A percentile compares a stretch with the other conserved stretches of the same genome.
These are phyloP conservation scores for Mycena latifolia DNA, from an alignment of 768 basidiomycete species.

Conservation along the genomic window DNA sequence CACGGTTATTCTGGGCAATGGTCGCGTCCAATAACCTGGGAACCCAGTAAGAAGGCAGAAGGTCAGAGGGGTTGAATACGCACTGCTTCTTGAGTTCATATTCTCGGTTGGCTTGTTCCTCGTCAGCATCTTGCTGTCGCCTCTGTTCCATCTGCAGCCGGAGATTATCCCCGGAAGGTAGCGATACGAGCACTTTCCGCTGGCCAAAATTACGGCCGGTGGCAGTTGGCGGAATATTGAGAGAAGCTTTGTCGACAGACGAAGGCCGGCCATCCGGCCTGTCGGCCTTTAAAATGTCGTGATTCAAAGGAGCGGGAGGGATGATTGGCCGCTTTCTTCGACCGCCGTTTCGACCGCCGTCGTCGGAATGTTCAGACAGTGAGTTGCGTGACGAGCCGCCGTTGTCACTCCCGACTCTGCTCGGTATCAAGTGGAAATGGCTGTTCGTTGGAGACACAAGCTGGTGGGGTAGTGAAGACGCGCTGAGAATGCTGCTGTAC, in stretches of 20 bases:
- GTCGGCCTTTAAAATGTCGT: slow-evolving; percentile 5
- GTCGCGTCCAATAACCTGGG: slow-evolving; percentile 72
- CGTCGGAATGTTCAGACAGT: slow-evolving; percentile 53
- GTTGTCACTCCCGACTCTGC: slow-evolving; percentile 62
- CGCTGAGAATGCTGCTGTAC: slow-evolving; percentile 55
- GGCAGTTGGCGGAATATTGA: slow-evolving; percentile 28
- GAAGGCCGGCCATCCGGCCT: slow-evolving; percentile 1
- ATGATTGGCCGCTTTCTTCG: slow-evolving; percentile 22
- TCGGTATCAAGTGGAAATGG: slow-evolving; percentile 44
- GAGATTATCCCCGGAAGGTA: slow-evolving; percentile 42
- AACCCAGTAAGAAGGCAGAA: slow-evolving; percentile 10
- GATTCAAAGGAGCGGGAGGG: slow-evolving; percentile 22
- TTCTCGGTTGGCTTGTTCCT: slow-evolving; percentile 61
- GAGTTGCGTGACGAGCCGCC: slow-evolving; percentile 45
- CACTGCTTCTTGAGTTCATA: slow-evolving; percentile 72
- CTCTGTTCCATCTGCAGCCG: slow-evolving; percentile 47
- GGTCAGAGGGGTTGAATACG: slow-evolving; percentile 37
- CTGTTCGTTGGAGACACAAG: slow-evolving; percentile 60
- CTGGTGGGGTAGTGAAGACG: slow-evolving; percentile 47
- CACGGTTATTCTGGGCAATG: slow-evolving; percentile 71
- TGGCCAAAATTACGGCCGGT: slow-evolving; percentile 23
- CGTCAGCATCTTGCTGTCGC: slow-evolving; percentile 57
- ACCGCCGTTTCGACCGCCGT: slow-evolving; percentile 37
- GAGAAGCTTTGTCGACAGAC: slow-evolving; percentile 13
- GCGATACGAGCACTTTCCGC: slow-evolving; percentile 41